Conservation (phyloP, 1,284 basidiomycete genomes). For the Malassezia caprae region DNA sequence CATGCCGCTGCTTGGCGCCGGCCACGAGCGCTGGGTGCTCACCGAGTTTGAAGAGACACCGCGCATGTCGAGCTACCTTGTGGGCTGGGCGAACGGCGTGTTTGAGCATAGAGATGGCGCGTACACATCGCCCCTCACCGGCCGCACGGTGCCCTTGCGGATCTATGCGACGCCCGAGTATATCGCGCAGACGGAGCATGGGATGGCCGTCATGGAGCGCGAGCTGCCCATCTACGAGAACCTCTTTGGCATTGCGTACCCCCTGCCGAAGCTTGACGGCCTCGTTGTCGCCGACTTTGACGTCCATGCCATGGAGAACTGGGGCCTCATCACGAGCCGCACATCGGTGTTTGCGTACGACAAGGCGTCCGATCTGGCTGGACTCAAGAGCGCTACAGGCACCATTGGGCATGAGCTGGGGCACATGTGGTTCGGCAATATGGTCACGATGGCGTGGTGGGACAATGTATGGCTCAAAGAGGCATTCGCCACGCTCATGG, state of each 20-base stretch:
- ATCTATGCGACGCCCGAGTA: slow-evolving; percentile 71
- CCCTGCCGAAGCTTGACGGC: slow-evolving; percentile 62
- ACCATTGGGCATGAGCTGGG: slow-evolving; percentile 65
- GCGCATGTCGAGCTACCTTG: slow-evolving; percentile 75
- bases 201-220: slow-evolving; percentile 73
- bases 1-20: slow-evolving; percentile 54
- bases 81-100: slow-evolving; percentile 78
- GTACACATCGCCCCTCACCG: slow-evolving; percentile 69
- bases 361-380: slow-evolving; percentile 61
- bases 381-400: slow-evolving; percentile 68
- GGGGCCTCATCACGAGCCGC: slow-evolving; percentile 72
- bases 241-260: slow-evolving; percentile 73
- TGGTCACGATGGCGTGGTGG: slow-evolving; percentile 89
- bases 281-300: slow-evolving; percentile 60
- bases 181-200: slow-evolving; percentile 63
- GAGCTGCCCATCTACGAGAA: slow-evolving; percentile 81
- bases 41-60: slow-evolving; percentile 39
- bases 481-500: slow-evolving; percentile 74
- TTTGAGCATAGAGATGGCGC: slow-evolving; percentile 64
- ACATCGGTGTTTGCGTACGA: slow-evolving; percentile 73
- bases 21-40: slow-evolving; percentile 26
- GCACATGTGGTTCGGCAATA: slow-evolving; percentile 62
- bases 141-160: slow-evolving; percentile 66
- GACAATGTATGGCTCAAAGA: slow-evolving; percentile 52
- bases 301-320: slow-evolving; percentile 83